A percentile compares a stretch with the other conserved stretches of the same genome.
These are phyloP conservation scores for Fusarium luffae DNA, from an alignment of 2,329 filamentous ascomycete genomes.

Conservation along the genomic window DNA sequence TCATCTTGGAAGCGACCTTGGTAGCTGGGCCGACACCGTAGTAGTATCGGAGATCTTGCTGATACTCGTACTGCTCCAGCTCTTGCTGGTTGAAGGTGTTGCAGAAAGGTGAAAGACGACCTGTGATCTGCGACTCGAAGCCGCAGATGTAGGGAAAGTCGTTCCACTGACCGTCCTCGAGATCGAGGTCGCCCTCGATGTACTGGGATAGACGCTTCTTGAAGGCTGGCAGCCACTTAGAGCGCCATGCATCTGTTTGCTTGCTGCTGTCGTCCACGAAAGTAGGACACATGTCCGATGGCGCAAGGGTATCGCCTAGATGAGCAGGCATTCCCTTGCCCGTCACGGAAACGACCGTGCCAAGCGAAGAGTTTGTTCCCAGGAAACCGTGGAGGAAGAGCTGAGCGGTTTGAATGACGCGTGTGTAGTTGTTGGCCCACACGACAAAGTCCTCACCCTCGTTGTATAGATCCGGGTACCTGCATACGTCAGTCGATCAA, in stretches of 20 bases:
- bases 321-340: conserved; percentile 61
- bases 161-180: conserved; percentile 64
- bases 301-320: conserved; percentile 70
- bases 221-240: conserved; percentile 63
- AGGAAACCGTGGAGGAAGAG: conserved; percentile 71
- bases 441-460: conserved; percentile 65
- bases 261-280: conserved; percentile 66
- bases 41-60: conserved; percentile 75
- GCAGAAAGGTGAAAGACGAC: conserved; percentile 71
- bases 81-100: conserved; percentile 70
- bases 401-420: conserved; percentile 70
- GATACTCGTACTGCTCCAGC: conserved; percentile 72
- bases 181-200: conserved; percentile 64
- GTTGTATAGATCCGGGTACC: conserved; percentile 62
- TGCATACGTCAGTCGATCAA: conserved; percentile 10
- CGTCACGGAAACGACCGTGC: conserved; percentile 69
- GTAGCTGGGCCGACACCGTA: conserved; percentile 71
- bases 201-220: conserved; percentile 64
- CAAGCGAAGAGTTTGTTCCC: conserved; percentile 63
- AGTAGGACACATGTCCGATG: conserved; percentile 71
- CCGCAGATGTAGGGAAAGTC: conserved; percentile 77
- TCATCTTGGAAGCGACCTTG: conserved; percentile 64
- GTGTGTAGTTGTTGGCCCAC: conserved; percentile 74
- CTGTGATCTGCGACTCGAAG: conserved; percentile 75
- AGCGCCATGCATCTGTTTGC: conserved; percentile 60